phyloP scores from a whole-genome alignment of 441 rosid species.

The Pelargonium myrrhifolium region DNA sequence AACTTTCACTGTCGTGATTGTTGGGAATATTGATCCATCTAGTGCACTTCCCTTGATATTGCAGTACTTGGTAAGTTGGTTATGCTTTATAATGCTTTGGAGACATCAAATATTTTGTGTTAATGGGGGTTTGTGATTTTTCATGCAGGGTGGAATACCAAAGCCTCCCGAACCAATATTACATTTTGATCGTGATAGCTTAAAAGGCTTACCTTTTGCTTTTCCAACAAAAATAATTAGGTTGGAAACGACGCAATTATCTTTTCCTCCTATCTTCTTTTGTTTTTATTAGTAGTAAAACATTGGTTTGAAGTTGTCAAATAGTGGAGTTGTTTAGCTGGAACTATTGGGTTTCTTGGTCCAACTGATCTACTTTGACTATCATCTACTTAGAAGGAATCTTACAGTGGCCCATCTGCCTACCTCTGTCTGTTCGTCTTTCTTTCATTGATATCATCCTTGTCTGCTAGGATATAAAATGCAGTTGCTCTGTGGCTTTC shows the following conservation, averaged over 20 bases:
- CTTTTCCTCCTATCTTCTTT: neutral
- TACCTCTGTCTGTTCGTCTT: neutral
- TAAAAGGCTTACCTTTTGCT: conserved; percentile 78
- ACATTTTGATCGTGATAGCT: conserved; percentile 66
- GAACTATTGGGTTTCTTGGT: neutral
- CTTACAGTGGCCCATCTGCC: neutral
- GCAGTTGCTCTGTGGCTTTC: neutral
- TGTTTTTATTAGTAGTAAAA: conserved; percentile 7
- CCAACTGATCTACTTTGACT: neutral
- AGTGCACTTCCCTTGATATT: conserved; percentile 67
- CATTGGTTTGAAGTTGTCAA: neutral
- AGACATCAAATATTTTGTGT: conserved; percentile 5
- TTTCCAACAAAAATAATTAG: conserved; percentile 62
- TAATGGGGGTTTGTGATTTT: conserved; percentile 18
- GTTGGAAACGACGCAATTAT: conserved; percentile 24
- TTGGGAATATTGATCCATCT: conserved; percentile 76
- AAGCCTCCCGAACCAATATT: conserved; percentile 69
- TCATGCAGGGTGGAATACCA: conserved; percentile 76
- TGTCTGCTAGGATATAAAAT: neutral
- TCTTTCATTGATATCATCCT: neutral
- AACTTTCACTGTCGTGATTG: conserved; percentile 75
- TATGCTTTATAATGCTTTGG: conserved; percentile 16
- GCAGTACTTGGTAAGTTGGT: conserved; percentile 71
- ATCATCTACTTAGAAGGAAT: conserved; percentile 9
- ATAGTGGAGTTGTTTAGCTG: neutral